These are phyloP conservation scores for Syzygium grande DNA, from an alignment of 345 rosid species.

Conservation along the genomic window DNA sequence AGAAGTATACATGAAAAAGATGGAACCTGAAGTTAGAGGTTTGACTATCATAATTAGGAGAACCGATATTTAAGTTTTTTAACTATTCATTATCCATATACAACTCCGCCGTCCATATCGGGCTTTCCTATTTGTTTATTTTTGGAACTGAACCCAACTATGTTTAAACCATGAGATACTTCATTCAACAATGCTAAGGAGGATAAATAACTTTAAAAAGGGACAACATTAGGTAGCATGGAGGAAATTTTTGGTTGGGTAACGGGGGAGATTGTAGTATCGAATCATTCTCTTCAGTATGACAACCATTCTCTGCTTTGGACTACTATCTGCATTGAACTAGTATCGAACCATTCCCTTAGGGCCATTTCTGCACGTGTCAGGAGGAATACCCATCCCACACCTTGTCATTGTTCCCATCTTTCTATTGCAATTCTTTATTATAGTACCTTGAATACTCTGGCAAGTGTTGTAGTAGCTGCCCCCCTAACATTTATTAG, in stretches of 20 bases:
- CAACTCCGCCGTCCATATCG: neutral
- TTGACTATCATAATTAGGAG: neutral
- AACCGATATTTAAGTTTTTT: neutral
- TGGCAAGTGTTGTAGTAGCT: neutral
- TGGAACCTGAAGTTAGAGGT: neutral
- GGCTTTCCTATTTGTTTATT: neutral
- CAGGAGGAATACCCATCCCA: neutral
- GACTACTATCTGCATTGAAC: neutral
- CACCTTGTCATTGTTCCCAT: neutral
- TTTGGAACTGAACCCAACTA: neutral
- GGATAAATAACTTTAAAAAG: neutral
- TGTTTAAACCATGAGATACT: neutral
- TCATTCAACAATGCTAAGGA: neutral
- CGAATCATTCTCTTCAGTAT: neutral
- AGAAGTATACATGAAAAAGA: neutral
- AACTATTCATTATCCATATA: neutral
- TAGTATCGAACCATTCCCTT: neutral
- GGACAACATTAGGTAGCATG: neutral
- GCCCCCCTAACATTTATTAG: neutral
- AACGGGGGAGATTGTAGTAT: neutral
- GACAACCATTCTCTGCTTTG: neutral
- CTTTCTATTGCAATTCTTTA: neutral
- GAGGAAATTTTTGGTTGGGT: neutral
- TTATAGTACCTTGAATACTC: neutral
- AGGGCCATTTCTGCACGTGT: neutral